Evolutionary conservation across 176 grass and related monocot genomes (phyloP).

Genomic region (Eleusine indica): DNA sequence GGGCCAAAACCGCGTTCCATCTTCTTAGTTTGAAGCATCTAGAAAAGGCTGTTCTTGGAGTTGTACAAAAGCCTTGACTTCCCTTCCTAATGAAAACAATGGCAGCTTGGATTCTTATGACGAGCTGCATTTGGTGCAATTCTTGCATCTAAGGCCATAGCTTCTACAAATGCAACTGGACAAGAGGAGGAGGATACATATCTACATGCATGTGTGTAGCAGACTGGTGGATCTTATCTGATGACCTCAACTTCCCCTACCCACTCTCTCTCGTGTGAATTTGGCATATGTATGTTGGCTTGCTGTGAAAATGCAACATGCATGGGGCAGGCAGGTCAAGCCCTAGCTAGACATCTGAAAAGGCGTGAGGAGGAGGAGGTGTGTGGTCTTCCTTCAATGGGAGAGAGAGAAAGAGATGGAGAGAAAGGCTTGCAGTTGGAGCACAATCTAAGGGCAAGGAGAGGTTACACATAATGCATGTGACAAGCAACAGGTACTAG

Average conservation of each 20-base stretch:
- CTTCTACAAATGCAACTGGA: conserved; percentile 53
- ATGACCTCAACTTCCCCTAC: conserved; percentile 48
- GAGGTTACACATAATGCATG: conserved; percentile 41
- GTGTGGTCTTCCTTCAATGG: conserved; percentile 31
- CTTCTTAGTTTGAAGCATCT: conserved; percentile 50
- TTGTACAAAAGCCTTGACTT: conserved; percentile 63
- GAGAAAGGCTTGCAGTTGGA: conserved; percentile 20
- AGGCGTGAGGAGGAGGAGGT: conserved; percentile 68
- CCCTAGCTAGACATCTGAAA: conserved; percentile 71
- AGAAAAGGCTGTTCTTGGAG: conserved; percentile 59
- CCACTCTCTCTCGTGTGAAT: conserved; percentile 48
- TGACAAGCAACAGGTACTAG: conserved; percentile 33
- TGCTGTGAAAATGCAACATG: conserved; percentile 45
- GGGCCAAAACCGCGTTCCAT: conserved; percentile 25
- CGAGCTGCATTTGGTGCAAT: conserved; percentile 53
- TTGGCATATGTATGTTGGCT: conserved; percentile 46
- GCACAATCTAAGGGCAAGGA: conserved; percentile 48
- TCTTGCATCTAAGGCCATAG: conserved; percentile 54
- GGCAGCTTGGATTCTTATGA: conserved; percentile 50
- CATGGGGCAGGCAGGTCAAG: conserved; percentile 37
- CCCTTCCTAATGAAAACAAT: conserved; percentile 37
- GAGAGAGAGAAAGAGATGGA: not conserved
- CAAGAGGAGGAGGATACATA: conserved; percentile 19
- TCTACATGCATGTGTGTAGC: not conserved
- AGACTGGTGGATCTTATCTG: conserved; percentile 58